Conservation (phyloP, 208 protist species). For the Acanthamoeba healyi region DNA sequence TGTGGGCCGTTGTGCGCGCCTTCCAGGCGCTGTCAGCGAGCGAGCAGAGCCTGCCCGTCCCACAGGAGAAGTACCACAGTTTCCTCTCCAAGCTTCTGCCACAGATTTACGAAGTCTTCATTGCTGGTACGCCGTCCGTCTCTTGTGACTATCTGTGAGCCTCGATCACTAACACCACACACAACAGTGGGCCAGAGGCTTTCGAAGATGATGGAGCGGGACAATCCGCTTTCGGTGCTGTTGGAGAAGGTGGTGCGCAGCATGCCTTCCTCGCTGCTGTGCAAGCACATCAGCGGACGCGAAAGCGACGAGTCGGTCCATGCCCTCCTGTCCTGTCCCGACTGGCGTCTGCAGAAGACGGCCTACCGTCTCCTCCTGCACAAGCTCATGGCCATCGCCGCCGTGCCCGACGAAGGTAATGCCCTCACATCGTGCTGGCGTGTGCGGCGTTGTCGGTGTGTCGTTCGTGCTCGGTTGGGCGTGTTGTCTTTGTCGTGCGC, state of each 20-base stretch:
- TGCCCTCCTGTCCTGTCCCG: constrained; percentile 17
- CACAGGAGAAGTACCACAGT: constrained; percentile 60
- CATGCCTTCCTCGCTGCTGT: constrained; percentile 52
- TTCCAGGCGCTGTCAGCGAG: neutral
- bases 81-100: constrained; percentile 46
- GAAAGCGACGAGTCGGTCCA: constrained; percentile 26
- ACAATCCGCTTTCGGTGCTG: constrained; percentile 43
- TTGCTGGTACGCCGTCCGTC: constrained; percentile 4
- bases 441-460: neutral
- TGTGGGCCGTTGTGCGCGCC: neutral
- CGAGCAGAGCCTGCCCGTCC: constrained; percentile 5
- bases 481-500: too few species aligned
- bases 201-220: constrained; percentile 8
- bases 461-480: too few species aligned
- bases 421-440: neutral
- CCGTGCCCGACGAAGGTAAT: constrained; percentile 39
- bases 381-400: constrained; percentile 61
- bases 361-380: constrained; percentile 71
- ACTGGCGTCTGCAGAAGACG: constrained; percentile 68
- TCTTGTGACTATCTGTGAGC: too few species aligned
- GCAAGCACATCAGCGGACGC: constrained; percentile 47
- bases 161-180: neutral
- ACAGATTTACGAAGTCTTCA: constrained; percentile 33
- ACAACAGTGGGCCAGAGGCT: constrained; percentile 15
- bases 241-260: constrained; percentile 39